These are phyloP conservation scores for Phytopythium vexans DNA, from an alignment of 352 stramenopile species.

Conservation along the genomic window DNA sequence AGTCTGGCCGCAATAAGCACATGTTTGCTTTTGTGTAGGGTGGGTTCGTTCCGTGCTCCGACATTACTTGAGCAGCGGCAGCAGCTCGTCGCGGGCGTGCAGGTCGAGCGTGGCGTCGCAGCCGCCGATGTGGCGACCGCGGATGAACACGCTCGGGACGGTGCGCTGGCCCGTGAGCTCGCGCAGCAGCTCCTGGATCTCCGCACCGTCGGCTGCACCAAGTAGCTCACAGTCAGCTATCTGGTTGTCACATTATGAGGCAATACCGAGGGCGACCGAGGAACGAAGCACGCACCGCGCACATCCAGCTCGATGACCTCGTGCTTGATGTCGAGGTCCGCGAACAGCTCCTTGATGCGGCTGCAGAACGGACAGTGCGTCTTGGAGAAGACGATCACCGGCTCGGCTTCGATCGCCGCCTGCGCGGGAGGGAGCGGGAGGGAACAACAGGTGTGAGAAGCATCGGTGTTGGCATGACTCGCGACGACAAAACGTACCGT, in stretches of 20 bases:
- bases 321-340: slow-evolving; percentile 58
- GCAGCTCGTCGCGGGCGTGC: slow-evolving; percentile 52
- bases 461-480: not conserved
- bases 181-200: slow-evolving; percentile 90
- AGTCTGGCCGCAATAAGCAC: no score
- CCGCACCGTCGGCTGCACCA: slow-evolving; percentile 68
- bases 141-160: slow-evolving; percentile 98
- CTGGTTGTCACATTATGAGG: not conserved
- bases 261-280: no score
- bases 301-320: slow-evolving; percentile 74
- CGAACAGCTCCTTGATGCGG: slow-evolving; percentile 88
- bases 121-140: slow-evolving; percentile 94
- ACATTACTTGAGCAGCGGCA: slow-evolving; percentile 46
- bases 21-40: not conserved
- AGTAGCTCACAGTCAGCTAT: not conserved
- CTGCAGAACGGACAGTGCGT: slow-evolving; percentile 93
- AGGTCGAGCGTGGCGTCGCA: slow-evolving; percentile 79
- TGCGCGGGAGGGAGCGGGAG: slow-evolving; percentile 8
- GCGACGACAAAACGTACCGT: slow-evolving; percentile 23
- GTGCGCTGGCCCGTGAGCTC: slow-evolving; percentile 94
- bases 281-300: slow-evolving; percentile 19
- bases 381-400: slow-evolving; percentile 95
- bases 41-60: not conserved
- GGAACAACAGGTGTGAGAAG: not conserved
- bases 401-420: slow-evolving; percentile 60